Evolutionary conservation across 1,139 yeast genomes (phyloP).

Genomic region (Eremothecium sinecaudum): DNA sequence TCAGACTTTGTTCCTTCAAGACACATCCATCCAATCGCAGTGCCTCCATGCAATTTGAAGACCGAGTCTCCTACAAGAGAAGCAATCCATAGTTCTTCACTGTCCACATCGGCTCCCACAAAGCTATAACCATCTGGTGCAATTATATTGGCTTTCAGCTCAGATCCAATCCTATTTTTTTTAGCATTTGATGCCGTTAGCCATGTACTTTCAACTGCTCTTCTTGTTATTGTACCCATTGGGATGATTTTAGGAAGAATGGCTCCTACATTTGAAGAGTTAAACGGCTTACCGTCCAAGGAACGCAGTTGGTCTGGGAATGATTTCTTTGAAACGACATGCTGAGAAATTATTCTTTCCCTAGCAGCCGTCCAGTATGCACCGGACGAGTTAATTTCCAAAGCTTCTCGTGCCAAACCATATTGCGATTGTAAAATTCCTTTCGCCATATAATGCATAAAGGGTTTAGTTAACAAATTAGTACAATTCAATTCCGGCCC

Average conservation of each 20-base stretch:
- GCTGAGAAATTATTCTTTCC: slow-evolving; percentile 72
- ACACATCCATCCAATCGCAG: slow-evolving; percentile 99
- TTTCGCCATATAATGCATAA: slow-evolving; percentile 60
- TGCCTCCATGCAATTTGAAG: slow-evolving; percentile 85
- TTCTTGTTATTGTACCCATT: slow-evolving; percentile 94
- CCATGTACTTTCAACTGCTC: slow-evolving; percentile 98
- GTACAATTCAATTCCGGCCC: slow-evolving; percentile 73
- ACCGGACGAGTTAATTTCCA: slow-evolving; percentile 65
- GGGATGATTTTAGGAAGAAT: slow-evolving; percentile 77
- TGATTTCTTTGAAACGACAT: slow-evolving; percentile 52
- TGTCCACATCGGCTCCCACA: slow-evolving; percentile 98
- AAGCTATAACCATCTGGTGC: slow-evolving; percentile 88
- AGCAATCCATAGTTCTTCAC: slow-evolving; percentile 98
- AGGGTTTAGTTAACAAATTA: slow-evolving; percentile 70
- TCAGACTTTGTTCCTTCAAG: slow-evolving; percentile 87
- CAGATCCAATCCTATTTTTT: slow-evolving; percentile 78
- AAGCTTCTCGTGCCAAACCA: slow-evolving; percentile 66
- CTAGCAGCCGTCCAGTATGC: slow-evolving; percentile 93
- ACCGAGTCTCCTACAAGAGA: slow-evolving; percentile 88
- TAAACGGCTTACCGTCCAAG: slow-evolving; percentile 11
- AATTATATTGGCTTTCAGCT: slow-evolving; percentile 70
- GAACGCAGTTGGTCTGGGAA: slow-evolving; percentile 21
- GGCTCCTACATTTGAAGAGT: slow-evolving; percentile 45
- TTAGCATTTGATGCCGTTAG: slow-evolving; percentile 94
- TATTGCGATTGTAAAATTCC: slow-evolving; percentile 65